A percentile compares a stretch with the other conserved stretches of the same genome.
Conservation (phyloP, 192 early-diverging fungal genomes). For the Pecoramyces ruminantium region DNA sequence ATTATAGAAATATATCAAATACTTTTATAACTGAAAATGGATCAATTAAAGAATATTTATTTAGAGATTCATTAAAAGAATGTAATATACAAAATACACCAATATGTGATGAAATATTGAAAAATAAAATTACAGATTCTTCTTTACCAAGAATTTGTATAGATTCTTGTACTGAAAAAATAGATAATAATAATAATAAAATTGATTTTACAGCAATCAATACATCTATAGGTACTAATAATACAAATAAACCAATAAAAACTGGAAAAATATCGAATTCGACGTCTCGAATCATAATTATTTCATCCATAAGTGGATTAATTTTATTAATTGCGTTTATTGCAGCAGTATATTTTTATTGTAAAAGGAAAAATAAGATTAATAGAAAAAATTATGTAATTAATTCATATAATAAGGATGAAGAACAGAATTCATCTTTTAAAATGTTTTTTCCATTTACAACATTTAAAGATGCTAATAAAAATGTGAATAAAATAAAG, state of each 20-base stretch:
- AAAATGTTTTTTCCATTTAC: background rate
- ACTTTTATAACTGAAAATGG: background rate
- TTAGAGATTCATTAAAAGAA: background rate
- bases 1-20: background rate
- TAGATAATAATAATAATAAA: background rate
- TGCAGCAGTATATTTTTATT: background rate
- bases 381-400: background rate
- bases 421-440: background rate
- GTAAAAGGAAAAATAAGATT: background rate
- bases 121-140: background rate
- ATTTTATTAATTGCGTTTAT: background rate
- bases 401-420: background rate
- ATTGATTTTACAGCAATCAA: background rate
- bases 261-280: background rate
- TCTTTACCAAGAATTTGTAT: too few relatives aligned
- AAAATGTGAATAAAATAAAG: background rate
- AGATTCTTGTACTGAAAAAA: background rate
- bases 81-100: background rate
- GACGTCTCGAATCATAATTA: background rate
- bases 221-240: background rate
- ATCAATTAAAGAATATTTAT: background rate
- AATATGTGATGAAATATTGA: background rate
- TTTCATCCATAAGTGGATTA: background rate
- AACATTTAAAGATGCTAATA: background rate
- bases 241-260: background rate